Evolutionary conservation across 768 basidiomycete genomes (phyloP).

Genomic region (Leccinum broughii): DNA sequence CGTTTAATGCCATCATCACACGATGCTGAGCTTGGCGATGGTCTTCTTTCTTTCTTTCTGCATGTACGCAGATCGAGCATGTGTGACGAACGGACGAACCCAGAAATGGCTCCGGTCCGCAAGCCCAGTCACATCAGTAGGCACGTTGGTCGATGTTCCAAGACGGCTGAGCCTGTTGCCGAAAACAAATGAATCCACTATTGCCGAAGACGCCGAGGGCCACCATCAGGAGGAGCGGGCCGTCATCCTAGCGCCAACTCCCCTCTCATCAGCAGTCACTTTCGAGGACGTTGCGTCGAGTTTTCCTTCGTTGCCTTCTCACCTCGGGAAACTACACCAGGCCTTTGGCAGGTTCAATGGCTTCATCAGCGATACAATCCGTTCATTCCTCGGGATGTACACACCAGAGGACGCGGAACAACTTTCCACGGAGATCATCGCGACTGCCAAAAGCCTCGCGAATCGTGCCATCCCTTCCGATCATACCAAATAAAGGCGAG

Average conservation of each 20-base stretch:
- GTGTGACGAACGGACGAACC: too few relatives aligned
- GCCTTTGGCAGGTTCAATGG: conserved; percentile 53
- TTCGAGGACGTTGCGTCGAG: conserved; percentile 3
- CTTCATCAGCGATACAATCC: conserved; percentile 45
- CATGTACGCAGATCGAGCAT: too few relatives aligned
- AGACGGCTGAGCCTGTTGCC: too few relatives aligned
- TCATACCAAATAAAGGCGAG: conserved; percentile 48
- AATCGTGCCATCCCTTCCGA: conserved; percentile 42
- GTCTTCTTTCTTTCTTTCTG: too few relatives aligned
- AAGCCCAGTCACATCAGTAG: too few relatives aligned
- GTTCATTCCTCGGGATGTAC: conserved; percentile 41
- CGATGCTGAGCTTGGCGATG: too few relatives aligned
- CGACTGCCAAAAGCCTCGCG: conserved; percentile 58
- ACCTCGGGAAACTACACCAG: conserved; percentile 49
- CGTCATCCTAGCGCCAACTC: conserved; percentile 2
- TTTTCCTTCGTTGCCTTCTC: conserved; percentile 25
- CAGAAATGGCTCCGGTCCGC: too few relatives aligned
- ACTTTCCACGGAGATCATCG: conserved; percentile 63
- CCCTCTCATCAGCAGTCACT: background rate
- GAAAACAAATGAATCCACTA: conserved; percentile 34
- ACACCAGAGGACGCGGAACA: conserved; percentile 50
- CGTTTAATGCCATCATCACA: too few relatives aligned
- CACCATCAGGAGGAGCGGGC: conserved; percentile 12
- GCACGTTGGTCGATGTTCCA: too few relatives aligned
- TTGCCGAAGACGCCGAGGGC: conserved; percentile 40